Evolutionary conservation across 768 basidiomycete genomes (phyloP).

Genomic region (Termitomyces sp.): DNA sequence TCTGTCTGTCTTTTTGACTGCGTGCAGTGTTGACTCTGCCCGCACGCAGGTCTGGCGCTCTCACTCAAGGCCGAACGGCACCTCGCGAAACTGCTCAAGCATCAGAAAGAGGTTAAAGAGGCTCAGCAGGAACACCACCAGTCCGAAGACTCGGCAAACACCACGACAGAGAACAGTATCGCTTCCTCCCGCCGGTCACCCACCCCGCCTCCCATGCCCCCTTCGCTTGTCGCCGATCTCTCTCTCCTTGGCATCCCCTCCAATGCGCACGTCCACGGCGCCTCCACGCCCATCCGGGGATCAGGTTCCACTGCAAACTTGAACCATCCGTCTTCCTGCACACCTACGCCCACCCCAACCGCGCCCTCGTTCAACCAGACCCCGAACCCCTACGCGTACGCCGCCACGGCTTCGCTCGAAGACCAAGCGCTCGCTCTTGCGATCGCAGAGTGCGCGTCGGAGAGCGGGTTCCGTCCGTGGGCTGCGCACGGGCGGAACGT

Average conservation of each 20-base stretch:
- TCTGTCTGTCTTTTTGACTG: too few species aligned
- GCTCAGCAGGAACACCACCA: background rate
- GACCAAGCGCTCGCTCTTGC: conserved; percentile 68
- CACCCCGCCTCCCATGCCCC: background rate
- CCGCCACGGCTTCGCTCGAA: conserved; percentile 45
- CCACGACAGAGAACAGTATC: background rate
- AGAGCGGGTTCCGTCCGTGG: conserved; percentile 59
- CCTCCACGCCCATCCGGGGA: background rate
- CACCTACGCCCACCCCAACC: background rate
- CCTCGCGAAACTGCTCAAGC: conserved; percentile 36
- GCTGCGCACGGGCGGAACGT: conserved; percentile 65
- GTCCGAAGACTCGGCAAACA: background rate
- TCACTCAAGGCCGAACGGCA: conserved; percentile 54
- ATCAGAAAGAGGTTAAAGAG: conserved; percentile 7
- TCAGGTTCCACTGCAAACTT: background rate
- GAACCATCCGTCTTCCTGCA: background rate
- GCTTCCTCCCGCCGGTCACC: background rate
- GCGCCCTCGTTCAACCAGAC: background rate
- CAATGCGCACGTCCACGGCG: background rate
- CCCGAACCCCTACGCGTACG: too few species aligned
- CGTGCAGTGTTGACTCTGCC: conserved; percentile 11
- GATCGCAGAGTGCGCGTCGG: conserved; percentile 64
- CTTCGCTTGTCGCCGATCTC: conserved; percentile 2
- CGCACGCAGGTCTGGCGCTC: conserved; percentile 39
- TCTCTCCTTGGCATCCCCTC: conserved; percentile 4